phyloP scores from a whole-genome alignment of 192 early-diverging fungal species.

The Coemansia sp. region DNA sequence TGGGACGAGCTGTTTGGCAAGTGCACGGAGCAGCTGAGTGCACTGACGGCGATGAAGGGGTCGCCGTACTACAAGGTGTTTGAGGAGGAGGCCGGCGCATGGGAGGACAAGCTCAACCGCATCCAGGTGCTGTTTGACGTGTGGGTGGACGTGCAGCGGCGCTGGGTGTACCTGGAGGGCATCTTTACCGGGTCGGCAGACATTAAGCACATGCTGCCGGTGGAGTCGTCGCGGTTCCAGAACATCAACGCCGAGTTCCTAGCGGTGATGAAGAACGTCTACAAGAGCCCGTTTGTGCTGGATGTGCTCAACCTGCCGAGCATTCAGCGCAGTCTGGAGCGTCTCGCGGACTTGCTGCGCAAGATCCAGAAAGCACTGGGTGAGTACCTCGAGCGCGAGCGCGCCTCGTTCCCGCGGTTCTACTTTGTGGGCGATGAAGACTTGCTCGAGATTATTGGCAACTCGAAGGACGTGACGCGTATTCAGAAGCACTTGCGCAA shows the following conservation, averaged over 20 bases:
- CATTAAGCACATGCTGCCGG: slow-evolving; percentile 95
- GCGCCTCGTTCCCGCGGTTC: slow-evolving; percentile 96
- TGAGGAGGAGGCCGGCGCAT: slow-evolving; percentile 90
- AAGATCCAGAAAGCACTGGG: slow-evolving; percentile 99
- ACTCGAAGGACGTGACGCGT: slow-evolving; percentile 89
- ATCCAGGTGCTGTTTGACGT: slow-evolving; percentile 96
- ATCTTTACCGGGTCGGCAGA: slow-evolving; percentile 96
- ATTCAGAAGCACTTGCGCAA: slow-evolving; percentile 99
- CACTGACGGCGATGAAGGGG: slow-evolving; percentile 93
- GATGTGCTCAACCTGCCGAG: slow-evolving; percentile 91
- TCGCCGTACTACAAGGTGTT: slow-evolving; percentile 98
- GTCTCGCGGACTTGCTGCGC: slow-evolving; percentile 84
- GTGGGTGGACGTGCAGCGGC: slow-evolving; percentile 99
- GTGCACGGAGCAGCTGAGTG: slow-evolving; percentile 91
- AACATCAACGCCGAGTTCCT: slow-evolving; percentile 99
- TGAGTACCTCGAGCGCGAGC: slow-evolving; percentile 97
- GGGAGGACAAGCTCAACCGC: slow-evolving; percentile 97
- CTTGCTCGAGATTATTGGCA: slow-evolving; percentile 99
- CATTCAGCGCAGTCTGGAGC: slow-evolving; percentile 94
- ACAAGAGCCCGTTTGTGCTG: slow-evolving; percentile 95
- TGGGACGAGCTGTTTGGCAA: slow-evolving; percentile 99
- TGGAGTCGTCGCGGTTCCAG: slow-evolving; percentile 93
- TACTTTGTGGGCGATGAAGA: slow-evolving; percentile 99
- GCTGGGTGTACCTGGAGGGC: slow-evolving; percentile 99
- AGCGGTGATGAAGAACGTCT: slow-evolving; percentile 97